Percentiles rank a stretch among this genome's conserved stretches.
phyloP scores from a whole-genome alignment of 2,329 filamentous ascomycete genomes.

The Mariannaea sp. region DNA sequence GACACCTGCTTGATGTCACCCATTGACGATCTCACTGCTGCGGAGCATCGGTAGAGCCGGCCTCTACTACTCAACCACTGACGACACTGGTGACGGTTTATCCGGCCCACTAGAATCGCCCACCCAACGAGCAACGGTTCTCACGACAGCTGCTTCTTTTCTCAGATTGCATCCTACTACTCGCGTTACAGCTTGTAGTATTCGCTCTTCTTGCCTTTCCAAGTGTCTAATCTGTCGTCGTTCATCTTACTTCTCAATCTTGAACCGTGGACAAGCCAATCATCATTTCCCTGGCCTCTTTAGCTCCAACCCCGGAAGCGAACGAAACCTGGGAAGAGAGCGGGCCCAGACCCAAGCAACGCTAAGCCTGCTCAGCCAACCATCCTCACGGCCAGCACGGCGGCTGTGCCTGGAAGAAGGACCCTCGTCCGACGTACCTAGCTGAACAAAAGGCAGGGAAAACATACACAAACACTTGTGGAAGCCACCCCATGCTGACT shows the following conservation, averaged over 20 bases:
- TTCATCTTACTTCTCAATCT: not conserved
- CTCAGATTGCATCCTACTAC: not conserved
- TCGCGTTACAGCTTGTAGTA: not conserved
- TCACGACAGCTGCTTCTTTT: slow-evolving; percentile 10
- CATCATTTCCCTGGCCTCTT: slow-evolving; percentile 1
- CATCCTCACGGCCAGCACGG: slow-evolving; percentile 32
- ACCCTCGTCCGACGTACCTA: slow-evolving; percentile 20
- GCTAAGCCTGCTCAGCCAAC: slow-evolving; percentile 30
- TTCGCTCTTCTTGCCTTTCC: not conserved
- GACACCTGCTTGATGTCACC: slow-evolving; percentile 26
- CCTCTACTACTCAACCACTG: slow-evolving; percentile 7
- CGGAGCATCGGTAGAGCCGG: slow-evolving; percentile 25
- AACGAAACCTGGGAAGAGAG: slow-evolving; percentile 5
- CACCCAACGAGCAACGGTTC: slow-evolving; percentile 8
- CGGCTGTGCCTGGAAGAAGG: slow-evolving; percentile 35
- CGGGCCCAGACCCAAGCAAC: slow-evolving; percentile 14
- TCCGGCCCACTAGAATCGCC: slow-evolving; percentile 15
- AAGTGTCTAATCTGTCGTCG: not conserved
- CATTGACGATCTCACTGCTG: slow-evolving; percentile 15
- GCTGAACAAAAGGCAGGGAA: slow-evolving; percentile 9
- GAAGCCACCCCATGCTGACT: slow-evolving; percentile 15
- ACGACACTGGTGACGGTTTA: slow-evolving; percentile 6
- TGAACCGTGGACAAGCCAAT: not conserved
- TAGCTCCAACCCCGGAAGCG: not conserved
- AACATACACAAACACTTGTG: slow-evolving; percentile 6